Evolutionary conservation across 2,329 filamentous ascomycete species (phyloP), one percentile per base, ranked within the genome.

Genomic region (Aspergillus pseudoviridinutans): DNA sequence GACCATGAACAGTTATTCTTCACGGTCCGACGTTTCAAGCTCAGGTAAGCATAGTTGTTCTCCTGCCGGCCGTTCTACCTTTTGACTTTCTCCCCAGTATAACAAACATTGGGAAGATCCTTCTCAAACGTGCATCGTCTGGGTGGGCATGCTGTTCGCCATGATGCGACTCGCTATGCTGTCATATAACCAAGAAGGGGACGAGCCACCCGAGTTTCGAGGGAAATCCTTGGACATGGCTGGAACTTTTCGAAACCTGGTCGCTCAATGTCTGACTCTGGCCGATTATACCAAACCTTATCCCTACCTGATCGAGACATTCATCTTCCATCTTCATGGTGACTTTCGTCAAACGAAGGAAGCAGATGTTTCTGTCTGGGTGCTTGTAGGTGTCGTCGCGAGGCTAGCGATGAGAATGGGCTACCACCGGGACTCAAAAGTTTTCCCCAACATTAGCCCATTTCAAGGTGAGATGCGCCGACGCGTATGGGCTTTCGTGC

Each of bases 11-110:
- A 71, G 87, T 85, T 69, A 86, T 94, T 62, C 84, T 94, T 52
- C 91, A 95, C 68, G 87, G 87, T 0, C 92, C 92, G 10, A 92
- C 91, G 0, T 97, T 97, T 67, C 87, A 93, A 68, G 84, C 88
- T 66, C 84, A 90, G 72, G 79, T 90, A 71, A 68, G 66, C 28
- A 47, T 24, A 17, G 44, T 47, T 2, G 17, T 50, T 7, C 17
- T 24, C 27, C 35, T 20, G 38, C 24, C 12, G 24, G 10, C 17
- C 27, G n/a, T n/a, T 42, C 2, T 17, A 47, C 20, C 35, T 51
- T 22, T 58, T 65, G 47, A 62, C 50, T 25, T 14, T 7, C 20
- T 51, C 28, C 32, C 17, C 76, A 86, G 71, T 88, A 87, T 65
- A 83, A 87, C 61, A 77, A 78, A 61, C 83, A 87, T 65, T 88